Conservation (phyloP, 169 alveolate genomes). For the Eimeria necatrix region DNA sequence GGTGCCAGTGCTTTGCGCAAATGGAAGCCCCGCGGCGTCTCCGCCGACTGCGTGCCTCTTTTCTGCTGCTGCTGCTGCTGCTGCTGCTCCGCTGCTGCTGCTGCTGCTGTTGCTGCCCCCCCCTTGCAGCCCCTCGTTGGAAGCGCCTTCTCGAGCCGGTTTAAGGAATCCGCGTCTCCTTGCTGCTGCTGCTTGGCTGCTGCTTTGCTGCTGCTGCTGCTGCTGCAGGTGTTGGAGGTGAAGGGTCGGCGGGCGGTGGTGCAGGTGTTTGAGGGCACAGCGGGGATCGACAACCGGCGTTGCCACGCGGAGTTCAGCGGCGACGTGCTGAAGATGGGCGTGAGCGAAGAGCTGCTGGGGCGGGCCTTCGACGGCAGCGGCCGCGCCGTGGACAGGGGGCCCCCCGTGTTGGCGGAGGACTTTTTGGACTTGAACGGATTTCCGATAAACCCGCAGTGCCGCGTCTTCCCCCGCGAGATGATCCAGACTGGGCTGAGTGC, state of each 20-base stretch:
- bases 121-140: too few relatives aligned
- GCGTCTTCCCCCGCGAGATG: slow-evolving; percentile 99
- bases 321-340: slow-evolving; percentile 98
- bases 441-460: slow-evolving; percentile 98
- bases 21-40: too few relatives aligned
- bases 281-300: slow-evolving; percentile 98
- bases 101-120: too few relatives aligned
- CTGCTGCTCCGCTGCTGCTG: too few relatives aligned
- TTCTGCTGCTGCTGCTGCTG: too few relatives aligned
- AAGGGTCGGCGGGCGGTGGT: slow-evolving; percentile 79
- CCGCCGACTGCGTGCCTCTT: too few relatives aligned
- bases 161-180: too few relatives aligned
- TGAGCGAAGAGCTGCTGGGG: slow-evolving; percentile 99
- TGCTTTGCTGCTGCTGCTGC: too few relatives aligned
- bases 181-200: too few relatives aligned
- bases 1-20: too few relatives aligned
- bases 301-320: slow-evolving; percentile 99
- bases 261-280: slow-evolving; percentile 99
- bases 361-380: slow-evolving; percentile 99
- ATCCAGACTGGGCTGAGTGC: slow-evolving; percentile 99
- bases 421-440: slow-evolving; percentile 97
- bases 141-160: too few relatives aligned
- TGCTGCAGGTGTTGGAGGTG: slow-evolving; percentile 70
- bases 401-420: slow-evolving; percentile 98
- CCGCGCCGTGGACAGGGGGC: slow-evolving; percentile 99